These are phyloP conservation scores for Torulaspora franciscae DNA, from an alignment of 805 yeast genomes.

Conservation along the genomic window DNA sequence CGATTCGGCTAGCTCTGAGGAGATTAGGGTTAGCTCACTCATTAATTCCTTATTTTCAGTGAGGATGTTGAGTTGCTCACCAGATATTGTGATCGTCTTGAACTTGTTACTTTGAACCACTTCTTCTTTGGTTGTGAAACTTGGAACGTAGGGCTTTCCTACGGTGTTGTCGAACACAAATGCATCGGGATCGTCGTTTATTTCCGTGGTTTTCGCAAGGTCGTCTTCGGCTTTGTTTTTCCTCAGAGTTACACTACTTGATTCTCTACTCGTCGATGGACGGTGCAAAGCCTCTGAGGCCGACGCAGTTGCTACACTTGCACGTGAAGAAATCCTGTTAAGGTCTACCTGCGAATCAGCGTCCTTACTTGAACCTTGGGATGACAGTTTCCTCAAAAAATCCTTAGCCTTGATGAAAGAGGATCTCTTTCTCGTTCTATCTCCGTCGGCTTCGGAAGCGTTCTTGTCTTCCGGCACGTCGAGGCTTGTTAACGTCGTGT, in stretches of 20 bases:
- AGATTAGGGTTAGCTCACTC: constrained; percentile 61
- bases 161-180: constrained; percentile 25
- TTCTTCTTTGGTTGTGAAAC: constrained; percentile 12
- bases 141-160: constrained; percentile 16
- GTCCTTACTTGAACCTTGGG: constrained; percentile 9
- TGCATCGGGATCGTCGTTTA: constrained; percentile 15
- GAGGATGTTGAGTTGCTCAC: constrained; percentile 59
- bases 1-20: constrained; percentile 67
- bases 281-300: constrained; percentile 14
- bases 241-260: background rate
- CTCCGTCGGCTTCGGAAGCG: background rate
- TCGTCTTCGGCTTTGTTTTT: constrained; percentile 2
- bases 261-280: background rate
- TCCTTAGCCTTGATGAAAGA: constrained; percentile 15
- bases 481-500: constrained; percentile 3
- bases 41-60: constrained; percentile 54
- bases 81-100: constrained; percentile 41
- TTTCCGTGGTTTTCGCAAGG: background rate
- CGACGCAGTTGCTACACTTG: constrained; percentile 12
- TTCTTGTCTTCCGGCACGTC: background rate
- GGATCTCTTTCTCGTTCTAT: constrained; percentile 2
- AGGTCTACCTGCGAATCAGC: constrained; percentile 3
- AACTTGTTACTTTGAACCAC: constrained; percentile 6
- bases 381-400: constrained; percentile 14
- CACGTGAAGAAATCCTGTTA: constrained; percentile 12